Percentiles rank a stretch among this genome's conserved stretches.
Conservation (phyloP, 2,329 filamentous ascomycete genomes). For the Nemania sp. region DNA sequence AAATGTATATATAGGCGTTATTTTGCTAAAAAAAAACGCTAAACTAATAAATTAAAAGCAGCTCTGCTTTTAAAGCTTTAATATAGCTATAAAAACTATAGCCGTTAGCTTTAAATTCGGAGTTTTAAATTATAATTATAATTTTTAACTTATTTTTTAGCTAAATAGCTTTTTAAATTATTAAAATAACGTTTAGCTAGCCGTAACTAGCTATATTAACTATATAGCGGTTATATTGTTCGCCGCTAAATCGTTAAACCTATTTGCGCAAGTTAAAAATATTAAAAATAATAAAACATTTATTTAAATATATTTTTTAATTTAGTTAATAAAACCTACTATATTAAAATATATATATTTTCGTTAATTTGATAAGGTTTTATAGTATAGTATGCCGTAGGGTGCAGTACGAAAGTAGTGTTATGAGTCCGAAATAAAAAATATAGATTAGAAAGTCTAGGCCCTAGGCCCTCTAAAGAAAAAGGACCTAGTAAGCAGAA, state of each 20-base stretch:
- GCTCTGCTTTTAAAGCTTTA: neutral
- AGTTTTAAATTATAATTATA: neutral
- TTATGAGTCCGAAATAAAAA: too few relatives aligned
- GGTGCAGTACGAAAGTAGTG: too few relatives aligned
- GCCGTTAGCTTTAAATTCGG: neutral
- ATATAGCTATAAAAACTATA: neutral
- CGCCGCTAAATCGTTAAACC: neutral
- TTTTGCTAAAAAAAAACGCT: neutral
- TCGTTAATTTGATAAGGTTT: too few relatives aligned
- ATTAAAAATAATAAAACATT: neutral
- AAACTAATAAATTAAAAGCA: neutral
- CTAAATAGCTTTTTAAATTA: neutral
- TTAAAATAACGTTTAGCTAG: neutral
- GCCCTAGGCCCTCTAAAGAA: too few relatives aligned
- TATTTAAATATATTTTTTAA: neutral
- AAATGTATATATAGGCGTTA: neutral
- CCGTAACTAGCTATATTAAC: neutral
- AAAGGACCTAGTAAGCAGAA: too few relatives aligned
- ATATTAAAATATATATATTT: neutral
- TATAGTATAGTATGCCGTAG: too few relatives aligned
- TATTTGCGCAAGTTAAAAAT: neutral
- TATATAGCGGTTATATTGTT: neutral
- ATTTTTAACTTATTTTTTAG: neutral
- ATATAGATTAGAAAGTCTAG: too few relatives aligned
- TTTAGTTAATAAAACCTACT: neutral